Base-by-base conservation (phyloP, 352 stramenopile genomes). In the Globisporangium recalcitrans region DNA sequence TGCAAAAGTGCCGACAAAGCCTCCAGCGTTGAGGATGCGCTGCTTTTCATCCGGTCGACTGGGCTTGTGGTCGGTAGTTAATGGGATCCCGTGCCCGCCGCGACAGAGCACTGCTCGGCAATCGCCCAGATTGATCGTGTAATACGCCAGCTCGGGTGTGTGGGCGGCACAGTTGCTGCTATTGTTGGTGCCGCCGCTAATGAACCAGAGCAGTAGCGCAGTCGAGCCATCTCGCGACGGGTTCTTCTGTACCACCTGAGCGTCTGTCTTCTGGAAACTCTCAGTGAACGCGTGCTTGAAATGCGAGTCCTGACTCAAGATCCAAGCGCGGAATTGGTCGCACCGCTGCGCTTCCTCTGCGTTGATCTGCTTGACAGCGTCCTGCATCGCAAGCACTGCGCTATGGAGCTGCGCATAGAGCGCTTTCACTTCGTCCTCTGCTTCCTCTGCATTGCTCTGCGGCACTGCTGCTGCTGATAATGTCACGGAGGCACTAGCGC, bases 21-120 rank as follows among this genome's bases (percentile, higher is more conserved):
- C 82, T 19, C 80, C 80, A 22, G 70, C 64, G 29, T 65, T 67
- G 57, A 75, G 62, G 27, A 88, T 87, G n/a, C 80, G 75, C 42
- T 74, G 59, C 22, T 52, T 74, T 60, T 91, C 80, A 22, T 78
- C 70, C 1, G 65, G 63, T 26, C 71, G 68, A 62, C 75, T 69
- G 0, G 78, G 78, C 59, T 85, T 88, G 70, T 89, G 80, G 44
- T 91, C 80, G 52, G 42, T 71, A 14, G 77, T 82, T 8, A 91
- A 63, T 2, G 65, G 42, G 19, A 88, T 57, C 32, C 63, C 77
- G n/a, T 61, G 44, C 0, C 73, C 71, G 13, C 63, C 63, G 29
- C 80, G 69, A 63, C 70, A 87, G 40, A 91, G 67, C 16, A 93
- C 68, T 0, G 76, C 83, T 40, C 84, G 77, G 10, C 72, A 90